phyloP scores from a whole-genome alignment of 2,329 filamentous ascomycete species.

The Cercospora sesami region DNA sequence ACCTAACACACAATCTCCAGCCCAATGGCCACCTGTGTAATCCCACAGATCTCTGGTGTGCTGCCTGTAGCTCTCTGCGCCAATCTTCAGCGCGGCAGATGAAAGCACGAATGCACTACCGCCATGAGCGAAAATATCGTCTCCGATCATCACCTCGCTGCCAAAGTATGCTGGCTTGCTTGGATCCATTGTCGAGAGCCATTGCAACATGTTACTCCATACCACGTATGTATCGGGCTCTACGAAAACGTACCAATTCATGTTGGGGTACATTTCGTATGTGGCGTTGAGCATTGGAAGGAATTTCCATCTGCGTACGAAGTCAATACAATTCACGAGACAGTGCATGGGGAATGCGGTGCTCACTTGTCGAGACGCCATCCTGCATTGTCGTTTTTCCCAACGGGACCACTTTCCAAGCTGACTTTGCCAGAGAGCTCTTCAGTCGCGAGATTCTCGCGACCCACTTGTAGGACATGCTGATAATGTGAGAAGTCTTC shows the following conservation, averaged over 20 bases:
- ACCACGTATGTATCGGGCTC: conserved; percentile 61
- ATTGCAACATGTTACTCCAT: conserved; percentile 55
- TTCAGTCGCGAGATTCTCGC: conserved; percentile 35
- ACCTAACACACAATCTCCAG: conserved; percentile 55
- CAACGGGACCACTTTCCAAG: conserved; percentile 27
- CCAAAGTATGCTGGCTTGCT: conserved; percentile 54
- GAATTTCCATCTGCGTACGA: conserved; percentile 50
- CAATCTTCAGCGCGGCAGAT: conserved; percentile 40
- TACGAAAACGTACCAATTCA: conserved; percentile 61
- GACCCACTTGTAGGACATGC: conserved; percentile 37
- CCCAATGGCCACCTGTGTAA: conserved; percentile 51
- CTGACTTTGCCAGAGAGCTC: conserved; percentile 32
- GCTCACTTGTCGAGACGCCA: conserved; percentile 43
- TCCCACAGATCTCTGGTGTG: conserved; percentile 46
- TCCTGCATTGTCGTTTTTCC: conserved; percentile 36
- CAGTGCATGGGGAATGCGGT: neutral
- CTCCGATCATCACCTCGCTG: conserved; percentile 52
- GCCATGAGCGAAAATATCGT: conserved; percentile 45
- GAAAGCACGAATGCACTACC: conserved; percentile 48
- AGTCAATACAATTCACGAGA: neutral
- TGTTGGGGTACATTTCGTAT: conserved; percentile 44
- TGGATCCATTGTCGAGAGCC: conserved; percentile 54
- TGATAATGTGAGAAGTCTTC: conserved; percentile 42
- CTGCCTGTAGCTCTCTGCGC: conserved; percentile 41
- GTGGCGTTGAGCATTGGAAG: conserved; percentile 45